A percentile compares a stretch with the other conserved stretches of the same genome.
phyloP scores from a whole-genome alignment of 2,329 filamentous ascomycete species.

The Aspergillus neoniger region DNA sequence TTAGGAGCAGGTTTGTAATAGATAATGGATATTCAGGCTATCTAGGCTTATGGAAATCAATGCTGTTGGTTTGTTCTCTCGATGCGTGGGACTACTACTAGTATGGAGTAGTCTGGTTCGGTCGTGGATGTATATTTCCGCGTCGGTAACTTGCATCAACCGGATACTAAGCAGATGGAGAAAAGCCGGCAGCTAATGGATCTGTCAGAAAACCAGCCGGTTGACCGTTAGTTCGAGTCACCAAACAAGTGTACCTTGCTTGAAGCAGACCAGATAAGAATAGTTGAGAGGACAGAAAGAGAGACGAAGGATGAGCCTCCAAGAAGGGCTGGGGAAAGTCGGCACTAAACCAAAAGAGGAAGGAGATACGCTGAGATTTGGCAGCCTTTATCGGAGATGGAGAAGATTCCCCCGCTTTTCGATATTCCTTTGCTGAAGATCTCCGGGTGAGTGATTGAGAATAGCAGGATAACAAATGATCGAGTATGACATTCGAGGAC shows the following conservation, averaged over 20 bases:
- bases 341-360: slow-evolving; percentile 27
- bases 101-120: no score
- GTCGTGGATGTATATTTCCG: no score
- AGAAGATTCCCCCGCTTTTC: not conserved
- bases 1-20: not conserved
- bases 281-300: not conserved
- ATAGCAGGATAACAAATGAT: not conserved
- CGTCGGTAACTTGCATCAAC: no score
- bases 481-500: not conserved
- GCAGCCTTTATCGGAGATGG: no score
- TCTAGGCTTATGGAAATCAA: not conserved
- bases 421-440: not conserved
- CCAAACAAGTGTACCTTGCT: no score
- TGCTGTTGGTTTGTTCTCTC: no score
- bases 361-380: slow-evolving; percentile 12
- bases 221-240: no score
- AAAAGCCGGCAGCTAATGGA: no score
- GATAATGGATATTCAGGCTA: not conserved
- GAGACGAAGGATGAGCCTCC: not conserved
- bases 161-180: no score
- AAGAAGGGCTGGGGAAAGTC: not conserved
- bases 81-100: no score
- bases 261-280: not conserved
- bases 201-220: no score
- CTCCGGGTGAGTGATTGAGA: not conserved